Evolutionary conservation across 768 basidiomycete genomes (phyloP).

Genomic region (Tephrocybe sp.): DNA sequence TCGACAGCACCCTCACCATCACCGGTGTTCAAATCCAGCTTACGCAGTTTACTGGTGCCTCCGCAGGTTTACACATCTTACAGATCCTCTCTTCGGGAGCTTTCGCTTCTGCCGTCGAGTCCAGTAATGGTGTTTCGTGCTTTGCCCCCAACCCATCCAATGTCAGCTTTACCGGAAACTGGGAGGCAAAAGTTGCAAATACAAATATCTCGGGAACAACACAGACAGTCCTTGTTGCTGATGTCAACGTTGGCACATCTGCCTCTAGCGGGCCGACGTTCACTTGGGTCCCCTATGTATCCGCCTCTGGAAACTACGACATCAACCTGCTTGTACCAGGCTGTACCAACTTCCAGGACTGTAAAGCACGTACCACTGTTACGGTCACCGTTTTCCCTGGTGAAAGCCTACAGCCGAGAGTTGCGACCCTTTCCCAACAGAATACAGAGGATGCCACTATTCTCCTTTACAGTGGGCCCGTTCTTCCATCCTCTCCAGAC

Average conservation of each 20-base stretch:
- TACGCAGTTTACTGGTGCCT: conserved; percentile 67
- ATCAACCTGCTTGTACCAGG: conserved; percentile 87
- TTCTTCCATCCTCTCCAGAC: conserved; percentile 67
- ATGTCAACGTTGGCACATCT: conserved; percentile 61
- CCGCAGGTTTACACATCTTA: conserved; percentile 85
- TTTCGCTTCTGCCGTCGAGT: conserved; percentile 70
- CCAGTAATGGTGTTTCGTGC: conserved; percentile 66
- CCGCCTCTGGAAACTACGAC: conserved; percentile 81
- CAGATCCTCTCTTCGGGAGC: conserved; percentile 92
- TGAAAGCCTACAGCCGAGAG: conserved; percentile 56
- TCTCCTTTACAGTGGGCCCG: conserved; percentile 77
- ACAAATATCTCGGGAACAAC: conserved; percentile 81
- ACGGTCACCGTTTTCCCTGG: conserved; percentile 82
- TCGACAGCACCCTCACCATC: conserved; percentile 56
- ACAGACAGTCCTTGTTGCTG: conserved; percentile 69
- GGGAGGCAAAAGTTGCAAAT: conserved; percentile 60
- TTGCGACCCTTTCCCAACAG: conserved; percentile 73
- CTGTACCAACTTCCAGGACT: conserved; percentile 79
- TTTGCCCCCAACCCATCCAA: conserved; percentile 76
- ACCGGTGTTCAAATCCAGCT: conserved; percentile 90
- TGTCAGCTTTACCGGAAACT: conserved; percentile 62
- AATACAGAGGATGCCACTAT: conserved; percentile 58
- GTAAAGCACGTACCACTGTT: conserved; percentile 75
- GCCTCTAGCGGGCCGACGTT: conserved; percentile 67
- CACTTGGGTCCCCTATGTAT: conserved; percentile 92